Evolutionary conservation across 164 flowering plant species (phyloP).

Genomic region (Chimonanthus praecox): DNA sequence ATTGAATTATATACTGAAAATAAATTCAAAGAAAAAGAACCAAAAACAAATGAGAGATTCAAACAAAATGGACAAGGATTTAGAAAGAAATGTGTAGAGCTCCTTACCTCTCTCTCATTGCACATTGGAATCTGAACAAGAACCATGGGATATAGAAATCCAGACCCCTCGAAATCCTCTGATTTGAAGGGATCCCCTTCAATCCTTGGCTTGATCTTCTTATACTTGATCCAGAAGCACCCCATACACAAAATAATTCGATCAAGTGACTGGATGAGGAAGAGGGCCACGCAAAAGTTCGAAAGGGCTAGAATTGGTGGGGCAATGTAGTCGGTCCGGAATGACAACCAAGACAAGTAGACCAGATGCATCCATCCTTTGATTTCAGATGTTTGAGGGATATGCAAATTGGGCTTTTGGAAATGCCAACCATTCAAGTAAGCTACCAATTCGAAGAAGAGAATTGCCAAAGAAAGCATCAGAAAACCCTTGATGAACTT

Average conservation of each 20-base stretch:
- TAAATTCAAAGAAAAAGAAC: neutral
- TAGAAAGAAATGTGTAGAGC: conserved; percentile 1
- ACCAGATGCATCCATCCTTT: conserved; percentile 48
- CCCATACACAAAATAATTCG: conserved; percentile 67
- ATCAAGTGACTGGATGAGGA: conserved; percentile 76
- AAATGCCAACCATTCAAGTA: conserved; percentile 70
- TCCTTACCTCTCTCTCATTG: conserved; percentile 78
- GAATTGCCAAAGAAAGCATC: conserved; percentile 37
- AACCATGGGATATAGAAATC: conserved; percentile 64
- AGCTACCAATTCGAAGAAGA: conserved; percentile 61
- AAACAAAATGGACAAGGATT: too few relatives aligned
- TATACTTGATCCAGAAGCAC: conserved; percentile 81
- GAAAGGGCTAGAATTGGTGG: conserved; percentile 60
- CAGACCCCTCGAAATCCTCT: conserved; percentile 46
- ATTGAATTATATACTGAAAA: neutral
- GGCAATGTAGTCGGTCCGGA: conserved; percentile 71
- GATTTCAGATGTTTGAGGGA: conserved; percentile 50
- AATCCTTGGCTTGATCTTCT: conserved; percentile 56
- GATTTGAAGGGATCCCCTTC: conserved; percentile 42
- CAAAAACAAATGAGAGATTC: neutral
- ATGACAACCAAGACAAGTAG: conserved; percentile 54
- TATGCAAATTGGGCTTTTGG: conserved; percentile 42
- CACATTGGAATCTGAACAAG: conserved; percentile 95
- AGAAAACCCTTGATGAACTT: conserved; percentile 48
- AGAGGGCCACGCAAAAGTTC: conserved; percentile 61